Conservation (phyloP, 2,329 filamentous ascomycete genomes). For the Talaromyces sp. region DNA sequence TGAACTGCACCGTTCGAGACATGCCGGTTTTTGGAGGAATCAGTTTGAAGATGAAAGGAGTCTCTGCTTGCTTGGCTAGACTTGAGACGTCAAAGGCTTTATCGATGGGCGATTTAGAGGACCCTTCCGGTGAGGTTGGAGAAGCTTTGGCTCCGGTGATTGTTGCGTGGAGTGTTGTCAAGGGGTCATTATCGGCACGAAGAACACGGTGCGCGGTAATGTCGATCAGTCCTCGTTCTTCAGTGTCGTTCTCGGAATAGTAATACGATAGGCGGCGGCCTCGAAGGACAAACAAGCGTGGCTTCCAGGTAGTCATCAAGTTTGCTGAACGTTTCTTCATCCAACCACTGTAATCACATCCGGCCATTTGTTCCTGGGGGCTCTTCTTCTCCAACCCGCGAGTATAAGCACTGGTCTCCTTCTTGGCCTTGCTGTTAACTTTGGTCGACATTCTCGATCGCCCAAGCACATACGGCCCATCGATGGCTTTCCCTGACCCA, state of each 20-base stretch:
- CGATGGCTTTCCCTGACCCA: slow-evolving; percentile 45
- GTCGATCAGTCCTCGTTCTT: slow-evolving; percentile 94
- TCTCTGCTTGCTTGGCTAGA: slow-evolving; percentile 25
- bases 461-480: slow-evolving; percentile 45
- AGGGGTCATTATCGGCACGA: slow-evolving; percentile 82
- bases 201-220: slow-evolving; percentile 98
- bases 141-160: slow-evolving; percentile 78
- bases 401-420: slow-evolving; percentile 90
- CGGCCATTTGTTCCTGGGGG: slow-evolving; percentile 76
- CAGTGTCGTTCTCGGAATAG: slow-evolving; percentile 85
- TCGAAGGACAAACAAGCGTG: slow-evolving; percentile 88
- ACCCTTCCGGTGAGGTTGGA: slow-evolving; percentile 48
- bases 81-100: slow-evolving; percentile 27
- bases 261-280: slow-evolving; percentile 91
- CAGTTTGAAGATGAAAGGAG: slow-evolving; percentile 95
- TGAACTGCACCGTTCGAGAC: slow-evolving; percentile 91
- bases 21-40: slow-evolving; percentile 83
- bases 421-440: slow-evolving; percentile 67
- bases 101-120: slow-evolving; percentile 32
- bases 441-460: slow-evolving; percentile 49
- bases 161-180: slow-evolving; percentile 86
- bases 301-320: slow-evolving; percentile 96
- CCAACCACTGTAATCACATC: slow-evolving; percentile 93
- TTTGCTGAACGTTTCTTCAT: slow-evolving; percentile 99
- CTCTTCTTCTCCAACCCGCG: slow-evolving; percentile 76